Base-by-base conservation (phyloP, 2,329 filamentous ascomycete genomes). In the Xylaria sp. region DNA sequence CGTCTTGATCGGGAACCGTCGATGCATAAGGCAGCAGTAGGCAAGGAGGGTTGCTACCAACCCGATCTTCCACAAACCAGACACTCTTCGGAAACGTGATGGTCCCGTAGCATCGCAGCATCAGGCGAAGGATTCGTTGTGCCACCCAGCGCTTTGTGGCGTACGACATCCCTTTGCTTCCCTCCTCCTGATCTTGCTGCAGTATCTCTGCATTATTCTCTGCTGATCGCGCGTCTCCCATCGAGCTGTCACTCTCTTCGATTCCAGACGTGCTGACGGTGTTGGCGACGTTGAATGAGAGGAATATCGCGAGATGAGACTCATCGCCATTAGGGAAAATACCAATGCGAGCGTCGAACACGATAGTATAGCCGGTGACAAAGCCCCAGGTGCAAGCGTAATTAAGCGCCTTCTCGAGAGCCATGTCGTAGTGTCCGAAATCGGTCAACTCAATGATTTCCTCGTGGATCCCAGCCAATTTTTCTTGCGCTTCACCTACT, bases 371-470 rank as follows among this genome's bases (percentile, higher is more conserved):
- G 4, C 34, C 43, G 12, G 15, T 20, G 9, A 45, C 28, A 12
- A 58, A 63, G 30, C 20, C 43, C 45, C 50, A 58, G 2, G 0
- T 45, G 8, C 64, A 66, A 30, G 64, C 59, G 2, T 59, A 36
- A 0, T 36, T 10, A 7, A 63, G 59, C 5, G 64, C 64, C 4
- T 9, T 4, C 7, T 13, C 0, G 4, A 66, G 10, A 18, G 43
- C 64, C 10, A 8, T 3, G n/a, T 34, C 43, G 8, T 43, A n/a
- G 1, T 15, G 1, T 34, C 52, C 34, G 9, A 4, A 0, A 3
- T 20, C 1, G 23, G n/a, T n/a, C 4, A 25, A 15, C 9, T 25
- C 8, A n/a, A 4, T 1, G 13, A 62, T 12, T 18, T n/a, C 15
- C 8, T 32, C 18, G 28, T 13, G 25, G 15, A 10, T n/a, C 30